phyloP scores from a whole-genome alignment of 1,139 yeast genomes.

The Debaryomyces singareniensis region DNA sequence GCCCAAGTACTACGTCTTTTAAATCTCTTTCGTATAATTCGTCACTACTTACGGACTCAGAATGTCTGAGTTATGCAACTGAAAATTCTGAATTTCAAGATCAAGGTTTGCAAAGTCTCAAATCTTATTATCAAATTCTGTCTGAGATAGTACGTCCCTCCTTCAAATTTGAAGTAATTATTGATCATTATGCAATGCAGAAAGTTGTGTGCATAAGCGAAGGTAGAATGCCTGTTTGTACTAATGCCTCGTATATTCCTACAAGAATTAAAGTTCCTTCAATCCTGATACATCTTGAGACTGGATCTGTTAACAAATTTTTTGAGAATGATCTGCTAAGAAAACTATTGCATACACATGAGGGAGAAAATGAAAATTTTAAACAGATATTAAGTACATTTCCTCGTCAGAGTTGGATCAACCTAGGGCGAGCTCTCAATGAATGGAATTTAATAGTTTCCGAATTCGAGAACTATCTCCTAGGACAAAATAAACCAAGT shows the following conservation, averaged over 20 bases:
- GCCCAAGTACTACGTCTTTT: conserved; percentile 40
- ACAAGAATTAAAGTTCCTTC: conserved; percentile 18
- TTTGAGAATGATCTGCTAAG: conserved; percentile 26
- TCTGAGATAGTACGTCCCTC: conserved; percentile 45
- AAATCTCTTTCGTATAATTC: conserved; percentile 14
- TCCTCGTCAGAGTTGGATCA: conserved; percentile 11
- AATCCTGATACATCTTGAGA: conserved; percentile 28
- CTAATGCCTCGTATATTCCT: neutral
- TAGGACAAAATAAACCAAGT: conserved; percentile 20
- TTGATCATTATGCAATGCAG: conserved; percentile 35
- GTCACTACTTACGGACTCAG: conserved; percentile 3
- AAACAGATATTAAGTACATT: neutral
- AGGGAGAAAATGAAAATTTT: neutral
- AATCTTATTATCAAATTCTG: conserved; percentile 37
- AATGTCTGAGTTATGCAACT: conserved; percentile 1
- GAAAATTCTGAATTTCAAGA: conserved; percentile 9
- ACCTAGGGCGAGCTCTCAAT: conserved; percentile 58
- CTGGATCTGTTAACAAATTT: conserved; percentile 24
- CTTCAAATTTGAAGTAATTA: conserved; percentile 41
- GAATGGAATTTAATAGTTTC: conserved; percentile 56
- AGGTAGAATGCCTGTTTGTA: neutral
- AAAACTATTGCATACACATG: neutral
- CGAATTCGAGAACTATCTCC: conserved; percentile 55
- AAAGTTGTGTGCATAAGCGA: too few relatives aligned
- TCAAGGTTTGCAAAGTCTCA: conserved; percentile 25